Evolutionary conservation across 345 rosid genomes (phyloP).

Genomic region (Boechera retrofracta): DNA sequence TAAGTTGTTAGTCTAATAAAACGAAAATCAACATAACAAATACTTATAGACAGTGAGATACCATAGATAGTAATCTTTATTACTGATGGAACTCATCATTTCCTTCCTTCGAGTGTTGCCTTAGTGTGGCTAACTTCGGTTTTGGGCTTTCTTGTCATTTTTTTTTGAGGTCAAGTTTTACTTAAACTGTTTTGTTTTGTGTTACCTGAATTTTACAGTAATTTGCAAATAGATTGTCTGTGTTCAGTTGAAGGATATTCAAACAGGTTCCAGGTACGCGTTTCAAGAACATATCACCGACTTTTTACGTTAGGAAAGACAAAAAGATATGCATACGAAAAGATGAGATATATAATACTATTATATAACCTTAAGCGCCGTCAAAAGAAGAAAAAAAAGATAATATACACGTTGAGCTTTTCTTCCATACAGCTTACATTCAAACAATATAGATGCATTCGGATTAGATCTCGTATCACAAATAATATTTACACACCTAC

Average conservation of each 20-base stretch:
- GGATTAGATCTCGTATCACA: constrained; percentile 6
- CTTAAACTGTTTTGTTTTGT: not conserved
- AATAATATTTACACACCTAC: not conserved
- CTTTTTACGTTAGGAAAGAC: not conserved
- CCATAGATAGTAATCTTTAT: too few species aligned
- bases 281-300: not conserved
- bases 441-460: not conserved
- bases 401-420: not conserved
- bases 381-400: not conserved
- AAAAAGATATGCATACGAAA: not conserved
- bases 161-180: not conserved
- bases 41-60: not conserved
- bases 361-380: not conserved
- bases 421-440: not conserved
- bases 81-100: not conserved
- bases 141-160: not conserved
- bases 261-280: not conserved
- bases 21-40: not conserved
- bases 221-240: not conserved
- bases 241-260: not conserved
- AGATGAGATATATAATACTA: not conserved
- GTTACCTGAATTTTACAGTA: not conserved
- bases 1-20: not conserved
- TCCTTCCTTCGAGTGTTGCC: not conserved
- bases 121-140: not conserved